phyloP scores from a whole-genome alignment of 345 rosid species.

The Eucalyptus lansdowneana region DNA sequence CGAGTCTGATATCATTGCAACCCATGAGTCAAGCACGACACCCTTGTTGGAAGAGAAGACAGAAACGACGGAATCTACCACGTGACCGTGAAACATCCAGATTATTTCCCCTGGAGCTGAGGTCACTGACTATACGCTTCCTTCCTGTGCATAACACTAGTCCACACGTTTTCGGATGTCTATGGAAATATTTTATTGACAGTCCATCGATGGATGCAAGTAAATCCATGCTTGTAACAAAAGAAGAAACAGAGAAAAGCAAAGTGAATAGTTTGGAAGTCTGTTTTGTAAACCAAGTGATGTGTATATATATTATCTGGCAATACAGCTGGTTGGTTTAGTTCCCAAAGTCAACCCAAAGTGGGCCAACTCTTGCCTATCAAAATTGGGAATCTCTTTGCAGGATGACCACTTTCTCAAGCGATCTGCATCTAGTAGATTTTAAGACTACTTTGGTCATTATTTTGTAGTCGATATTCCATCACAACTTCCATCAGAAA shows the following conservation, averaged over 20 bases:
- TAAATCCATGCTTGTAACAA: not conserved
- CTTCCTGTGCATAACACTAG: not conserved
- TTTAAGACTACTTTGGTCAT: not conserved
- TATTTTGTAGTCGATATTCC: not conserved
- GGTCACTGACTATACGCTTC: not conserved
- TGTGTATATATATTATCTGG: not conserved
- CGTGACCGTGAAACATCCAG: not conserved
- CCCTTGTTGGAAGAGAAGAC: slow-evolving; percentile 44
- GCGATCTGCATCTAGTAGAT: not conserved
- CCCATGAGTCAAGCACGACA: slow-evolving; percentile 21
- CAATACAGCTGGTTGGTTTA: not conserved
- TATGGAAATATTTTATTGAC: not conserved
- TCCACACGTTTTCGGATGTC: not conserved
- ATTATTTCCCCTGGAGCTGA: not conserved
- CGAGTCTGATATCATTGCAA: slow-evolving; percentile 5
- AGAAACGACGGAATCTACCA: not conserved
- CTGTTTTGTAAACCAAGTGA: not conserved
- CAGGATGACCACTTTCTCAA: not conserved
- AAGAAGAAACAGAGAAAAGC: not conserved
- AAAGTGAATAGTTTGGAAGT: not conserved
- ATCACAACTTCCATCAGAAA: not conserved
- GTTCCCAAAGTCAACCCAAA: not conserved
- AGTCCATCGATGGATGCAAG: not conserved
- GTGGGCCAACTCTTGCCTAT: not conserved
- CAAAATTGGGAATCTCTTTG: not conserved